Percentiles rank a stretch among this genome's conserved stretches.
phyloP scores from a whole-genome alignment of 2,329 filamentous ascomycete species.

The Aureobasidium sp. region DNA sequence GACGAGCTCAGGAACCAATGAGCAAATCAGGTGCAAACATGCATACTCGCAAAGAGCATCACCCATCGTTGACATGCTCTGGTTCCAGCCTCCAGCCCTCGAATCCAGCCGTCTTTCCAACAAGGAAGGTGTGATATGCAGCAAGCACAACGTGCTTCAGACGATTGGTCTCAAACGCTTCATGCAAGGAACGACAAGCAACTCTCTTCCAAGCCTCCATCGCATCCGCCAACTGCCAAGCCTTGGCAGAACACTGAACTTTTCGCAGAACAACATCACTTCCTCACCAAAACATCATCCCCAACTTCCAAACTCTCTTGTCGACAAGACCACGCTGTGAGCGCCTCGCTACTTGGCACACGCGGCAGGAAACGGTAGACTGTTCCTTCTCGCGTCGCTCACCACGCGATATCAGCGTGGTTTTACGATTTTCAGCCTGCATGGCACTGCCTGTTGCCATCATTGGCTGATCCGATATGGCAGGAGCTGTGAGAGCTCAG shows the following conservation, averaged over 20 bases:
- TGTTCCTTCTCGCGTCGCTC: background rate
- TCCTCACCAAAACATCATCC: background rate
- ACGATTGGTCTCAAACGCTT: constrained; percentile 2
- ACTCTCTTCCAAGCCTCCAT: background rate
- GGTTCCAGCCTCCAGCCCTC: background rate
- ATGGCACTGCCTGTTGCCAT: background rate
- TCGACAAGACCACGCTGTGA: background rate
- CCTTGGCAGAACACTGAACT: background rate
- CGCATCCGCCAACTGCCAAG: background rate
- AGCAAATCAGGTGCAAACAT: background rate
- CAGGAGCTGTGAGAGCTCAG: background rate
- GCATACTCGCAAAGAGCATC: background rate
- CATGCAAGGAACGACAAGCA: background rate
- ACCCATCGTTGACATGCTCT: background rate
- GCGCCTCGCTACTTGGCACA: constrained; percentile 12
- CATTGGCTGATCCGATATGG: background rate
- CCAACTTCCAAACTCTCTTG: background rate
- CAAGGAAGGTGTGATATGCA: constrained; percentile 2
- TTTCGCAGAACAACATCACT: background rate
- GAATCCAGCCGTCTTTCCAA: background rate
- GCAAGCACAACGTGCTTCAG: background rate
- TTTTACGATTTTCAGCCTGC: background rate
- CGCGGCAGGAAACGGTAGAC: background rate
- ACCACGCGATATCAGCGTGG: background rate
- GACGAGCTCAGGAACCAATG: background rate